These are phyloP conservation scores for Mucuna pruriens DNA, from an alignment of 306 rosid genomes.

Conservation along the genomic window DNA sequence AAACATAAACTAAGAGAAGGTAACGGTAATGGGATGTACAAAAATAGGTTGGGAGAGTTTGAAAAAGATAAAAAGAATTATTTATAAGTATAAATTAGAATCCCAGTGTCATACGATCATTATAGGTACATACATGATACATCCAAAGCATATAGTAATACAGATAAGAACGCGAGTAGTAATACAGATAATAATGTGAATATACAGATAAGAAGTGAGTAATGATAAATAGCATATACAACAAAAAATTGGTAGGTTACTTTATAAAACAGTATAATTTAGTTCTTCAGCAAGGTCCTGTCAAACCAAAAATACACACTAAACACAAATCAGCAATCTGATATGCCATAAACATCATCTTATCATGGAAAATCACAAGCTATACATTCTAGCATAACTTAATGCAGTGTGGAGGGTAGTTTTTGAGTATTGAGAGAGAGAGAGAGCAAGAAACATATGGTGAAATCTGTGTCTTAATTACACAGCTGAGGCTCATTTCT, in stretches of 20 bases:
- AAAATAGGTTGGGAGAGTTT: neutral
- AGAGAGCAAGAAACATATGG: neutral
- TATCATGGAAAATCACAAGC: neutral
- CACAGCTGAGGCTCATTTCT: neutral
- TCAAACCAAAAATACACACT: neutral
- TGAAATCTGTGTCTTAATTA: neutral
- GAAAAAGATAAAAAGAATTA: neutral
- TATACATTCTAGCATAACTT: slow-evolving; percentile 16
- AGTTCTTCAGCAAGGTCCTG: slow-evolving; percentile 39
- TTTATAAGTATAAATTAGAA: neutral
- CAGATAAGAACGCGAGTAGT: too few relatives aligned
- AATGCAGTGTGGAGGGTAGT: neutral
- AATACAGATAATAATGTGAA: too few relatives aligned
- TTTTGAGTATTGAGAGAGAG: neutral
- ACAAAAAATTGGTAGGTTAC: neutral
- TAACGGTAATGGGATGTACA: neutral
- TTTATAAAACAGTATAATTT: neutral
- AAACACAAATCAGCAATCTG: slow-evolving; percentile 16
- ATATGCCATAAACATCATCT: neutral
- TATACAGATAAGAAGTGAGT: too few relatives aligned
- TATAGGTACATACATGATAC: slow-evolving; percentile 3
- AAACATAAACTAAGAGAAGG: neutral
- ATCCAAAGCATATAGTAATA: neutral
- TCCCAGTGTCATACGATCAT: neutral
- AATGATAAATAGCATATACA: neutral